Evolutionary conservation across 345 rosid genomes (phyloP), one percentile per base, ranked within the genome.

Genomic region (Ceriops decandra): DNA sequence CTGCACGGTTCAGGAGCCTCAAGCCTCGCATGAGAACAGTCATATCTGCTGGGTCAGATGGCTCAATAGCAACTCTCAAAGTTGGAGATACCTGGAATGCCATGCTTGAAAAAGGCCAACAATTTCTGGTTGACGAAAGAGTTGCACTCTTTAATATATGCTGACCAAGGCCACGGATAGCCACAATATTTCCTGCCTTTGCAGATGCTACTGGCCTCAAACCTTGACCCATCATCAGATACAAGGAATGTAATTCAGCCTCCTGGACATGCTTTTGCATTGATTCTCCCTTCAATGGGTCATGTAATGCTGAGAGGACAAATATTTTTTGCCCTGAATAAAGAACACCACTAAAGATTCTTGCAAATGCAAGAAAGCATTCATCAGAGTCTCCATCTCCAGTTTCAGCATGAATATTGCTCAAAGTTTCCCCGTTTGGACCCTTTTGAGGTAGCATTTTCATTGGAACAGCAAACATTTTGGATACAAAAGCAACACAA

Each of bases 171-270:
- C 98, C 97, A 66, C 83, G 86, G 73, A 93, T 91, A 1, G 98
- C 97, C 60, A 93, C 96, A 71, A 93, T 66, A 76, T 88, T 86
- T 61, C 97, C 97, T 22, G 98, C 96, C 81, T 84, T 86, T 11
- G 88, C 98, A 66, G 81, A 83, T 22, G 86, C 77, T 28, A 91
- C 93, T 1, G 93, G 95, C 71, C 62, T 88, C 72, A 93, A 76
- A 52, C 95, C 96, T 75, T 93, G 97, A 66, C 98, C 96, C 97
- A 91, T 93, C 98, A 91, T 93, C 67, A 93, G 80, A 87, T 93
- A 93, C 35, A 91, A 76, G 7, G 96, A 89, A 27, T 89, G 95
- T 61, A 93, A 73, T 74, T 87, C 91, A 60, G 96, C 97, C 80
- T 84, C 91, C 77, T 91, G 97, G 64, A 89, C 67, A 57, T 91